These are phyloP conservation scores for Tricholoma sp. DNA, from an alignment of 768 basidiomycete genomes.

Conservation along the genomic window DNA sequence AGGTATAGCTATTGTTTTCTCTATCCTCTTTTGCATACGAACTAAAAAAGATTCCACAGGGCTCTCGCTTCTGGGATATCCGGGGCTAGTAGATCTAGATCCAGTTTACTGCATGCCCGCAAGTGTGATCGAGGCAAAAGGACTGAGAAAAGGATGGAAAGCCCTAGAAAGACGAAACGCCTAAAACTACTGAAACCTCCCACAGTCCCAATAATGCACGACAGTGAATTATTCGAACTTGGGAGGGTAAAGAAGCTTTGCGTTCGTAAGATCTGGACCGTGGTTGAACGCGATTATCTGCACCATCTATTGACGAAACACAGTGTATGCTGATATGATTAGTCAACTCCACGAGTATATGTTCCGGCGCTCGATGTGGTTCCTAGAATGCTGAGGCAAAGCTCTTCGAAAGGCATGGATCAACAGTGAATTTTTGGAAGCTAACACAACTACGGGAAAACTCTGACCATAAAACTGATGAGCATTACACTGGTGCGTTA, in stretches of 20 bases:
- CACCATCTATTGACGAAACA: too few relatives aligned
- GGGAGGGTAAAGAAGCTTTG: too few relatives aligned
- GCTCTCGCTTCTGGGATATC: conserved; percentile 84
- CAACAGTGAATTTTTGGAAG: too few relatives aligned
- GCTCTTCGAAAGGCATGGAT: too few relatives aligned
- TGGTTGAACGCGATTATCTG: background rate
- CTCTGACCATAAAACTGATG: too few relatives aligned
- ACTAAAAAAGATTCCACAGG: conserved; percentile 38
- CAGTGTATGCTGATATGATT: too few relatives aligned
- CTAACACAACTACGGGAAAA: too few relatives aligned
- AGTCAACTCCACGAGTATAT: background rate
- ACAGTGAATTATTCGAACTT: background rate
- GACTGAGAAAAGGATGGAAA: background rate
- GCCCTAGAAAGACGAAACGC: background rate
- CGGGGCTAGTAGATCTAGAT: conserved; percentile 79
- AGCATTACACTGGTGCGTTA: too few relatives aligned
- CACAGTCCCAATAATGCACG: too few relatives aligned
- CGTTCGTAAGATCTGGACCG: background rate
- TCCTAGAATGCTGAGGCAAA: too few relatives aligned
- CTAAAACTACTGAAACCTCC: background rate
- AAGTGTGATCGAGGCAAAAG: conserved; percentile 46
- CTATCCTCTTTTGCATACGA: background rate
- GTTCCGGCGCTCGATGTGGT: too few relatives aligned
- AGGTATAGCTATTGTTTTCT: conserved; percentile 35
- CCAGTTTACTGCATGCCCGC: conserved; percentile 98